Conservation (phyloP, 2,329 filamentous ascomycete species). For the Penicillium sclerotiorum region DNA sequence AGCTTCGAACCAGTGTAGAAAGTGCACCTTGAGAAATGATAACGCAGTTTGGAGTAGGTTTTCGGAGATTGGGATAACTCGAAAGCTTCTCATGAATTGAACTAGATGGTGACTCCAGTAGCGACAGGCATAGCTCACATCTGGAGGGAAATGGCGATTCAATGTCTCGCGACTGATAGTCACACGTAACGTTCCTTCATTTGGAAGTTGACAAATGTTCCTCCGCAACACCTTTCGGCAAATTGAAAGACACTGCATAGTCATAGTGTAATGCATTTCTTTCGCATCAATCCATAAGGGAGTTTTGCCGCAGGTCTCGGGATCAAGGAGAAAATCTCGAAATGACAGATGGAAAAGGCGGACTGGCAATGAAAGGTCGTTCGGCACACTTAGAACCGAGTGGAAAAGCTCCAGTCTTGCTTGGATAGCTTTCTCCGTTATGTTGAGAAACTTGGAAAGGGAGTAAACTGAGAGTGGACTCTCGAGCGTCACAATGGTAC, state of each 20-base stretch:
- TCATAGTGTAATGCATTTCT: not conserved
- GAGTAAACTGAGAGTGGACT: not conserved
- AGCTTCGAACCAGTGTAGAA: conserved; percentile 31
- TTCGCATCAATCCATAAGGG: not conserved
- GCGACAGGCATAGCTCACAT: conserved; percentile 10
- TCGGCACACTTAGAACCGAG: conserved; percentile 1
- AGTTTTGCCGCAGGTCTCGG: not conserved
- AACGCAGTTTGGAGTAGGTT: conserved; percentile 6
- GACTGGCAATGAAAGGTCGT: not conserved
- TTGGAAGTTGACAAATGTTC: conserved; percentile 8
- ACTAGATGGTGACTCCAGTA: conserved; percentile 31
- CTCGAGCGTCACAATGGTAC: conserved; percentile 4
- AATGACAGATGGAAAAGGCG: conserved; percentile 9
- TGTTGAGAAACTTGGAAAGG: not conserved
- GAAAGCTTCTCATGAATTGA: too few relatives aligned
- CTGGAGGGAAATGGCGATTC: not conserved
- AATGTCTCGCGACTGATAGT: not conserved
- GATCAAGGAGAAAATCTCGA: conserved; percentile 9
- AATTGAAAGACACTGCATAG: not conserved
- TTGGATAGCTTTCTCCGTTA: not conserved
- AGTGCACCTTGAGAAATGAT: conserved; percentile 24
- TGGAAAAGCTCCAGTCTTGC: not conserved
- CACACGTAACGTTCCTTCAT: not conserved
- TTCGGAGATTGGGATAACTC: not conserved
- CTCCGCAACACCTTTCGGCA: not conserved